Conservation (phyloP, 2,329 filamentous ascomycete species). For the Trichoderma sp. region DNA sequence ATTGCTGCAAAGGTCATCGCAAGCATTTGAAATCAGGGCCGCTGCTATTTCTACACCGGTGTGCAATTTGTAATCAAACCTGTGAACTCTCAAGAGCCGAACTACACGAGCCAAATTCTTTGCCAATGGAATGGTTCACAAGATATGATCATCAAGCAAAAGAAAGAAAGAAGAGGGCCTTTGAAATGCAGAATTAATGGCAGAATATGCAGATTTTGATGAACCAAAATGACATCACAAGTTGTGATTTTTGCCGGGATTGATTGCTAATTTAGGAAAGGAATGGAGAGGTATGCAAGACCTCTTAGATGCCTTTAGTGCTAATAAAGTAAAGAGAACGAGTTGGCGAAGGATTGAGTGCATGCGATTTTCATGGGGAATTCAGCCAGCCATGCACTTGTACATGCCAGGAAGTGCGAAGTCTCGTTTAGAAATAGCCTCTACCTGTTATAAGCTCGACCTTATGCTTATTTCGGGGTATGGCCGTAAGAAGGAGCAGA, state of each 20-base stretch:
- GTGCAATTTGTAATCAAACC: not conserved
- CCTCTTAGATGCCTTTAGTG: not conserved
- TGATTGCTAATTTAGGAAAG: not conserved
- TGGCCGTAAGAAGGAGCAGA: not conserved
- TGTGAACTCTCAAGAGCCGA: not conserved
- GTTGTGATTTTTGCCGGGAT: not conserved
- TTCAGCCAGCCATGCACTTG: not conserved
- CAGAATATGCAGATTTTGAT: not conserved
- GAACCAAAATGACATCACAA: not conserved
- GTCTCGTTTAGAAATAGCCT: not conserved
- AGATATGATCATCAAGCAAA: not conserved
- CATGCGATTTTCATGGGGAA: not conserved
- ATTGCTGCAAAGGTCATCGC: not conserved
- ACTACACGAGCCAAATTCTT: not conserved
- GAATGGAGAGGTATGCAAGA: not conserved
- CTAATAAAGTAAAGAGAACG: not conserved
- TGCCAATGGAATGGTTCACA: not conserved
- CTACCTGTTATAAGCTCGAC: not conserved
- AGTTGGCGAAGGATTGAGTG: not conserved
- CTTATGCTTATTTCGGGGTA: not conserved
- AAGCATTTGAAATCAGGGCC: constrained; percentile 15
- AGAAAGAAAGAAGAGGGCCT: not conserved
- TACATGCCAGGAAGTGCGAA: not conserved
- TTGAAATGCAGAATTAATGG: not conserved
- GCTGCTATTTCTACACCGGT: constrained; percentile 11